Evolutionary conservation across 768 basidiomycete species (phyloP).

Genomic region (Tricholoma sp.): DNA sequence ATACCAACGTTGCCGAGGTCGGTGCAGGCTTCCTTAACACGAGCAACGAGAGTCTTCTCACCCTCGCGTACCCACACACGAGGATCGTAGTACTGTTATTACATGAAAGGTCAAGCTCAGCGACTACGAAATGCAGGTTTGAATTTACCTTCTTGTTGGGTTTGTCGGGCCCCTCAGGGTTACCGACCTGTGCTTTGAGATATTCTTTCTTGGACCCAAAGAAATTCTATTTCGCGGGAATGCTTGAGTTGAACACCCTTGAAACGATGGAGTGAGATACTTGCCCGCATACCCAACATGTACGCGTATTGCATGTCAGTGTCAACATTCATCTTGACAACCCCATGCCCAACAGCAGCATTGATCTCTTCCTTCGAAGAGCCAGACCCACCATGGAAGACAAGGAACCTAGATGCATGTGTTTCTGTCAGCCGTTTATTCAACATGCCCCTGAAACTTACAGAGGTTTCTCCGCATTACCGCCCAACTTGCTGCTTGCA

Average conservation of each 20-base stretch:
- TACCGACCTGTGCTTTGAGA: constrained; percentile 87
- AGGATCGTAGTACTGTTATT: constrained; percentile 77
- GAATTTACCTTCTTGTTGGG: constrained; percentile 94
- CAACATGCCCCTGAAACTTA: constrained; percentile 33
- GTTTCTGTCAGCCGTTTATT: background rate
- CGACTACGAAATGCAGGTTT: background rate
- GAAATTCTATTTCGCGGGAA: constrained; percentile 58
- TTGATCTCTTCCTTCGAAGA: constrained; percentile 94
- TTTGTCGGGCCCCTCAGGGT: constrained; percentile 95
- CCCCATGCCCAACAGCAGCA: constrained; percentile 86
- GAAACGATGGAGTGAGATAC: constrained; percentile 12
- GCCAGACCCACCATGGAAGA: constrained; percentile 99
- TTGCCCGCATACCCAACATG: constrained; percentile 73
- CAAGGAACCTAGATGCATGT: constrained; percentile 68
- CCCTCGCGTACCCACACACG: constrained; percentile 99
- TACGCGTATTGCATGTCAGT: constrained; percentile 95
- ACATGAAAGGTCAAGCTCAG: background rate
- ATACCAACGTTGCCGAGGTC: constrained; percentile 69
- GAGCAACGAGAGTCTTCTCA: constrained; percentile 83
- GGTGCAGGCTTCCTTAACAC: constrained; percentile 90
- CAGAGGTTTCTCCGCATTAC: constrained; percentile 71
- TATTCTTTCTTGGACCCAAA: constrained; percentile 82
- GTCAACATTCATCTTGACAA: constrained; percentile 99
- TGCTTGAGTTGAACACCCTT: background rate
- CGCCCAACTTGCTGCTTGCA: constrained; percentile 62